These are phyloP conservation scores for Nakazawaea ernobii DNA, from an alignment of 805 yeast genomes.

Conservation along the genomic window DNA sequence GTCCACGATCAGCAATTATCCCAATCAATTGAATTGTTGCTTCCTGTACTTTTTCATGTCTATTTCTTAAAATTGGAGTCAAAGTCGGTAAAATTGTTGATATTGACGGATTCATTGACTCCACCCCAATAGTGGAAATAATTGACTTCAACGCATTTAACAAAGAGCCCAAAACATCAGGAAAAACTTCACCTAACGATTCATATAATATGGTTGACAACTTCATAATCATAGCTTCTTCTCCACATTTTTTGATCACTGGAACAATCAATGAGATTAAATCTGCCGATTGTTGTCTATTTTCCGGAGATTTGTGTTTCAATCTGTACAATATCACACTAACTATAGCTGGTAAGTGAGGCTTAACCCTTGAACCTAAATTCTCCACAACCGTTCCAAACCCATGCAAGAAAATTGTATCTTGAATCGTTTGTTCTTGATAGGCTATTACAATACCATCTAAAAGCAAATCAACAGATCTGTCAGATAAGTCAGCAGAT, in stretches of 20 bases:
- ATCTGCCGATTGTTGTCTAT: slow-evolving; percentile 83
- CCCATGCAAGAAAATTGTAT: slow-evolving; percentile 49
- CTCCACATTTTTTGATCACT: slow-evolving; percentile 58
- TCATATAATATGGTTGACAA: slow-evolving; percentile 78
- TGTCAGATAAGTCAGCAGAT: slow-evolving; percentile 53
- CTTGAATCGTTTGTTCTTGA: slow-evolving; percentile 68
- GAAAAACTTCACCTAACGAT: slow-evolving; percentile 89
- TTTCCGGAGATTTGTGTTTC: slow-evolving; percentile 62
- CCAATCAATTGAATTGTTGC: slow-evolving; percentile 76
- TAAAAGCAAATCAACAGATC: slow-evolving; percentile 56
- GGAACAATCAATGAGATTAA: slow-evolving; percentile 62
- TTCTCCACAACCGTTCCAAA: slow-evolving; percentile 60
- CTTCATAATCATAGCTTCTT: slow-evolving; percentile 56
- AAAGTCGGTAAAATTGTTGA: slow-evolving; percentile 79
- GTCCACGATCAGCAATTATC: slow-evolving; percentile 69
- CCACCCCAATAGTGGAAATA: slow-evolving; percentile 52
- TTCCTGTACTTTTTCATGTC: slow-evolving; percentile 89
- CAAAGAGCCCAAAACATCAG: slow-evolving; percentile 87
- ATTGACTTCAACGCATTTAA: slow-evolving; percentile 65
- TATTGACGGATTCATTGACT: slow-evolving; percentile 70
- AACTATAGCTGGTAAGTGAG: slow-evolving; percentile 67
- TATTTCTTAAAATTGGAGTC: slow-evolving; percentile 85
- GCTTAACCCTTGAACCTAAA: slow-evolving; percentile 58
- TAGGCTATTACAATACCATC: slow-evolving; percentile 80
- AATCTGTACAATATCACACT: slow-evolving; percentile 68